Evolutionary conservation across 192 early-diverging fungal genomes (phyloP), one percentile per base, ranked within the genome.

Genomic region (Allomyces arbusculus): DNA sequence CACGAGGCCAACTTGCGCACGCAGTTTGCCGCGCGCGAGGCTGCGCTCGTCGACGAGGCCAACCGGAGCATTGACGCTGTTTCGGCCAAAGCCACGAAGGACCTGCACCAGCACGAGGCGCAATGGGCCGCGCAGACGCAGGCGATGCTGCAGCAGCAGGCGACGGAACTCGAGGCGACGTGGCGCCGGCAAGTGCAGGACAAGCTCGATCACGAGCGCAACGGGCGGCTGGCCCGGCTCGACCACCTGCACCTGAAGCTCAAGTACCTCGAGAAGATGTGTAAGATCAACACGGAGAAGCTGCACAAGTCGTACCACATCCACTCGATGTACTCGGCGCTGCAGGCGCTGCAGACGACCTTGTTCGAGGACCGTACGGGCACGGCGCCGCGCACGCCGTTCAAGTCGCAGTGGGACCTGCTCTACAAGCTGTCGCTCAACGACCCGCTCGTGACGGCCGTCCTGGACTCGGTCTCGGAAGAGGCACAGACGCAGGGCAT

Each of bases 191-290:
- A 91, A 70, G 83, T 92, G 71, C 87, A 84, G 64, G 74, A 76
- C 23, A 76, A 85, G 33, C 87, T 97, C 26, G 94, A 97, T 66
- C 77, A 87, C 62, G 94, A 97, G 77, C 86, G 94, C 65, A 83
- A 82, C 23, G 91, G 90, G 19, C 87, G 94, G 20, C 75, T 97
- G 66, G 90, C 89, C 10, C 80, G 85, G 44, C 71, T 97, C 61
- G 91, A 94, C 71, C 81, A 88, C 63, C 81, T 97, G 62, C 80
- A 81, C 65, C 69, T 84, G 23, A 88, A 89, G 70, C 72, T 92
- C 24, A 86, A 85, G 69, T 75, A 86, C 45, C 79, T 97, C 25
- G 85, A 87, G 65, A 72, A 78, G 62, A 75, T 87, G 67, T 76
- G 81, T 6, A 67, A 86, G 62, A 73, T 86, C 24, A 87, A 86